A percentile compares a stretch with the other conserved stretches of the same genome.
These are phyloP conservation scores for Pulveroboletus sp. DNA, from an alignment of 768 basidiomycete species.

Conservation along the genomic window DNA sequence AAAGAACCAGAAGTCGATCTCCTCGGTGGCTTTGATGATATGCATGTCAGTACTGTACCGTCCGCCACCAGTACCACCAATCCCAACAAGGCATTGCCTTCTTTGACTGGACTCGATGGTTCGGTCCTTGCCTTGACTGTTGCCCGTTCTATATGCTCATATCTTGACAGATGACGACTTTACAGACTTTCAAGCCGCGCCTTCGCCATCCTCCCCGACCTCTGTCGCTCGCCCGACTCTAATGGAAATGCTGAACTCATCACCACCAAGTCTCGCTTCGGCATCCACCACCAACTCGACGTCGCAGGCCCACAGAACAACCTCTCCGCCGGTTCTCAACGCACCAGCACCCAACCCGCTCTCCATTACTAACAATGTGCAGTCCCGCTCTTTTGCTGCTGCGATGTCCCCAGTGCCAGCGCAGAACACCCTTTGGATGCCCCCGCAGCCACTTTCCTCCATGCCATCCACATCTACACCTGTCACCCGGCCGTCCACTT, in stretches of 20 bases:
- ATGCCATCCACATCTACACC: conserved; percentile 8
- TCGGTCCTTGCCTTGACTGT: background rate
- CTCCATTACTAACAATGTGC: conserved; percentile 23
- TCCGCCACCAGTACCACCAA: conserved; percentile 8
- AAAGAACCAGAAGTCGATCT: conserved; percentile 63
- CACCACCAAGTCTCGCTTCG: conserved; percentile 19
- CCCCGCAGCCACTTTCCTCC: conserved; percentile 29
- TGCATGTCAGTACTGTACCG: conserved; percentile 30
- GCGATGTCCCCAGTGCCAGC: conserved; percentile 14
- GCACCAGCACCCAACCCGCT: conserved; percentile 18
- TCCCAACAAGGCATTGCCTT: conserved; percentile 30
- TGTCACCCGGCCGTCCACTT: conserved; percentile 6
- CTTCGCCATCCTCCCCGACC: conserved; percentile 36
- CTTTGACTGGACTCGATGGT: conserved; percentile 28
- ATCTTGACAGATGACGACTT: conserved; percentile 70
- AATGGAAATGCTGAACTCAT: conserved; percentile 45
- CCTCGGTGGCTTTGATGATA: conserved; percentile 72
- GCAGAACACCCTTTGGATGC: conserved; percentile 22
- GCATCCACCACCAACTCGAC: conserved; percentile 9
- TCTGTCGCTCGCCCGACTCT: conserved; percentile 35
- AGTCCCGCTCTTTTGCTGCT: conserved; percentile 16
- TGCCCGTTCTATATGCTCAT: conserved; percentile 2
- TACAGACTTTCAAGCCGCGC: conserved; percentile 78
- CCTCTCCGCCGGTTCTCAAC: conserved; percentile 26
- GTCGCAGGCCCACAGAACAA: conserved; percentile 12